Evolutionary conservation across 495 filamentous ascomycete species (phyloP), one percentile per base, ranked within the genome.

Genomic region (Penicillium daleae): DNA sequence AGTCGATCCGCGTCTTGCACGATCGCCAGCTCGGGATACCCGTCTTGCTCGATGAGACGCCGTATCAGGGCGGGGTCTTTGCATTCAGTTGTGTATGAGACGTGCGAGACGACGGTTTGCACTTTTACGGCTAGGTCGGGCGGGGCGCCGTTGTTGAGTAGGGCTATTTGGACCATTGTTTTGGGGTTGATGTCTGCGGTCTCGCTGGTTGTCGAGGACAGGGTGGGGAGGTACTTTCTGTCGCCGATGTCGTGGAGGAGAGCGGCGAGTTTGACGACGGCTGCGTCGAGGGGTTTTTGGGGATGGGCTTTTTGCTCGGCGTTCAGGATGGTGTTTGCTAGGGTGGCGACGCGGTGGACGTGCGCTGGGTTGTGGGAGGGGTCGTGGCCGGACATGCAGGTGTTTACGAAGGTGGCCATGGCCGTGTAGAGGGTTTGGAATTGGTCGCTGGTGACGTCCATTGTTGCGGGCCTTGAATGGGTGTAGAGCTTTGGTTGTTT

Each of bases 1-100:
- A 97, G 77, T 9, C 93, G 82, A 77, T 97, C 93, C 2, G 93
- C 93, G 74, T 97, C 93, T 74, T 97, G 93, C 13, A 97, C 92
- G 48, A 96, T 83, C 0, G 83, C 92, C 6, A 97, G 77, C 74
- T 97, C 93, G 0, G 88, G 90, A 69, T 89, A 78, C 7, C 71
- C 71, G 1, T 67, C 70, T 35, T 79, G 57, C 6, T 71, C 65
- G 13, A 95, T 76, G 6, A 92, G 72, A 0, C 66, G 65, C 1
- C 74, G 73, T 0, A 90, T 83, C 31, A 70, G 69, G 5, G 71
- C 63, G 0, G 87, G 84, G 65, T 91, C 75, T 63, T 85, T 83
- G 61, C 79, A 76, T 67, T 97, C 93, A 50, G 83, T 83, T n/a
- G 86, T 84, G 72, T 91, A 97, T 44, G 89, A 91, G 15, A 97